phyloP scores from a whole-genome alignment of 306 rosid species.

The Adenanthera pavonina region DNA sequence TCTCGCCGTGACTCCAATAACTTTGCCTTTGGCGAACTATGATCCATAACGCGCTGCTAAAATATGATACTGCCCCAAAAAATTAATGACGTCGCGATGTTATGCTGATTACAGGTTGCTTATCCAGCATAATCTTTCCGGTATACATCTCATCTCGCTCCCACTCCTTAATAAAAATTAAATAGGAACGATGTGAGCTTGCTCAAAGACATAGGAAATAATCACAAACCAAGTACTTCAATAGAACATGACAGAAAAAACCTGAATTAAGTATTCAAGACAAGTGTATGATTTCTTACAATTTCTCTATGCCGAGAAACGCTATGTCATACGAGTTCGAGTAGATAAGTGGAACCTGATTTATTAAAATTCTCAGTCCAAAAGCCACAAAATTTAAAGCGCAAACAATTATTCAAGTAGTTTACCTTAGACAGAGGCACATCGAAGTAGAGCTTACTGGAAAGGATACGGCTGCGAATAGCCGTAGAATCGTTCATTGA shows the following conservation, averaged over 20 bases:
- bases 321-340: constrained; percentile 73
- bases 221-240: not conserved
- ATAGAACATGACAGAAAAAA: not conserved
- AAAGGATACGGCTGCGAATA: constrained; percentile 66
- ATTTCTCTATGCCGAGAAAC: constrained; percentile 85
- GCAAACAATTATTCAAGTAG: not conserved
- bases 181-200: not conserved
- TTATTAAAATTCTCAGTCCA: constrained; percentile 9
- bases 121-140: not conserved
- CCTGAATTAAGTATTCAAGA: not conserved
- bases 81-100: not conserved
- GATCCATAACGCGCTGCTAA: not conserved
- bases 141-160: not conserved
- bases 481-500: constrained; percentile 45
- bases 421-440: constrained; percentile 73
- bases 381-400: not conserved
- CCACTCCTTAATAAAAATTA: not conserved
- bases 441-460: constrained; percentile 81
- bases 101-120: not conserved
- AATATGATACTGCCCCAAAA: not conserved
- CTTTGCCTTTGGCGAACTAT: not conserved
- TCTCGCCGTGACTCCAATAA: not conserved
- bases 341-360: constrained; percentile 91
- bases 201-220: not conserved
- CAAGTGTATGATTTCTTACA: constrained; percentile 56